Conservation (phyloP, 176 grass and related monocot genomes). For the Carex pumila region DNA sequence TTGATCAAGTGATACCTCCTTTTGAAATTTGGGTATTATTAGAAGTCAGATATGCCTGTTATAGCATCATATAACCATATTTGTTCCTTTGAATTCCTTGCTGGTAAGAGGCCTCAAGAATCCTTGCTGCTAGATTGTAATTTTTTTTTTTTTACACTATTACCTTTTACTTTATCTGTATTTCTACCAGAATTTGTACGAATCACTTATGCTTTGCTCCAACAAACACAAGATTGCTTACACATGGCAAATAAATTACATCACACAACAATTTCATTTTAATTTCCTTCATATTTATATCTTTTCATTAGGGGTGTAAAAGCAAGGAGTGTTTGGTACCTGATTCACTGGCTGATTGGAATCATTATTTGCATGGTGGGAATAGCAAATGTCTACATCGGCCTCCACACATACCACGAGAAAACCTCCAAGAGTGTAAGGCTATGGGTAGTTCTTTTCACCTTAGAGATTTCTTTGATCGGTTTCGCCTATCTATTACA, state of each 20-base stretch:
- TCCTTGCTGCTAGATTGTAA: neutral
- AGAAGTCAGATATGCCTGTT: neutral
- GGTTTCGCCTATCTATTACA: constrained; percentile 68
- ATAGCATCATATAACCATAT: neutral
- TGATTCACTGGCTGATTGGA: constrained; percentile 69
- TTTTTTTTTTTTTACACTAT: neutral
- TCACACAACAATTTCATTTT: neutral
- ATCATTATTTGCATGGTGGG: constrained; percentile 41
- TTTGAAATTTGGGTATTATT: neutral
- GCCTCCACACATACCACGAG: constrained; percentile 69
- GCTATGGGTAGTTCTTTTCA: constrained; percentile 65
- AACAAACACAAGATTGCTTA: neutral
- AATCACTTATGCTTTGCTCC: neutral
- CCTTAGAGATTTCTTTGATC: constrained; percentile 59
- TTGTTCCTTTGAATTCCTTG: neutral
- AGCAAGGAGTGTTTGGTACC: constrained; percentile 70
- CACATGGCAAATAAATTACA: neutral
- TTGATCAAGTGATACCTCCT: neutral
- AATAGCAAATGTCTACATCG: constrained; percentile 69
- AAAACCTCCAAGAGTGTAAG: constrained; percentile 54
- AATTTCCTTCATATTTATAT: neutral
- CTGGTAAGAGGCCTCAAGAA: neutral
- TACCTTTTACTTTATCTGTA: neutral
- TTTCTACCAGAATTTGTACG: neutral
- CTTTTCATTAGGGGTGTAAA: constrained; percentile 49